Conservation (phyloP, 1,139 yeast genomes). For the Geotrichum reessii region DNA sequence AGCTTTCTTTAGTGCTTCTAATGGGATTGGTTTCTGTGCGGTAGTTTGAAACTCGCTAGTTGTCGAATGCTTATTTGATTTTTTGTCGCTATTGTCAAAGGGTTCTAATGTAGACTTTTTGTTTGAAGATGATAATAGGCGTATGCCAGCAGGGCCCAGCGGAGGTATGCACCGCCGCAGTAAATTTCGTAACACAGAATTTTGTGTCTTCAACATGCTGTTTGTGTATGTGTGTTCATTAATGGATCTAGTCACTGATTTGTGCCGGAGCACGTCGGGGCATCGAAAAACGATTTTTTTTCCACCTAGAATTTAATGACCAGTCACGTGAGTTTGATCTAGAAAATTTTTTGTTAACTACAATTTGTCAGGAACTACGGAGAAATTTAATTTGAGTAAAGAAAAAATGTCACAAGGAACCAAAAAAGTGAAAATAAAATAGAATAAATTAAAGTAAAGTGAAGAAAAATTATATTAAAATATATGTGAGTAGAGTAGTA, state of each 20-base stretch:
- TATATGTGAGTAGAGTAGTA: too few relatives aligned
- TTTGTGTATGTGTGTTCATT: not conserved
- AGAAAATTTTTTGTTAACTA: too few relatives aligned
- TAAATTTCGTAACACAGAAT: not conserved
- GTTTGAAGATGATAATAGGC: not conserved
- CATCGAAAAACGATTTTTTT: not conserved
- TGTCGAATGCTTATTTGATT: not conserved
- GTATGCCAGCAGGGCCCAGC: not conserved
- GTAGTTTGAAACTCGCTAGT: not conserved
- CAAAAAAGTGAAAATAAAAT: too few relatives aligned
- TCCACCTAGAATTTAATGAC: not conserved
- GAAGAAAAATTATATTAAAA: too few relatives aligned
- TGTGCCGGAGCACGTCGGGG: not conserved
- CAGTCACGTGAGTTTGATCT: not conserved
- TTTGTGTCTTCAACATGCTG: not conserved
- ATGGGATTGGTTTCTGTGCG: not conserved
- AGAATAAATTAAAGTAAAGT: too few relatives aligned
- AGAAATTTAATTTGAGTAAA: too few relatives aligned
- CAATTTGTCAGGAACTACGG: too few relatives aligned
- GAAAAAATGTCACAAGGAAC: not conserved
- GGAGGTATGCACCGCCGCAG: not conserved
- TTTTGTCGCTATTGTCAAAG: not conserved
- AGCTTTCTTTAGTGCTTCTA: not conserved
- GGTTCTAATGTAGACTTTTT: not conserved
- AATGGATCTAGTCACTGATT: not conserved